phyloP scores from a whole-genome alignment of 164 flowering plant species.

The Pachysandra terminalis region DNA sequence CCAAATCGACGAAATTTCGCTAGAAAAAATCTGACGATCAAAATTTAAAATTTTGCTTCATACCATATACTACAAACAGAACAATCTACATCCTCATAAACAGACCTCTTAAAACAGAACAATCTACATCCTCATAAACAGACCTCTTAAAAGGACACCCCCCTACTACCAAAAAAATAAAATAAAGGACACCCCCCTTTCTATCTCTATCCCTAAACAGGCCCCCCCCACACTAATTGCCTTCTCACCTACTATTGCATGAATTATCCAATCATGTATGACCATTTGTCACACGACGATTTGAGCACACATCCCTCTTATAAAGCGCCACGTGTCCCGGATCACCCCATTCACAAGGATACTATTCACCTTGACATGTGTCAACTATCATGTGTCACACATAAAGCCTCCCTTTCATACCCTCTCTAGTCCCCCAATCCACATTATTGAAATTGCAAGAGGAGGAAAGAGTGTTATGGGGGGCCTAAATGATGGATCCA shows the following conservation, averaged over 20 bases:
- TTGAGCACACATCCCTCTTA: constrained; percentile 13
- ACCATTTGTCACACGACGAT: constrained; percentile 13
- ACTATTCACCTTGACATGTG: neutral
- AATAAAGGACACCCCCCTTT: constrained; percentile 1
- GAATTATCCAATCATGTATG: neutral
- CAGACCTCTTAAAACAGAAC: constrained; percentile 1
- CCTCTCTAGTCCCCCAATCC: too few species aligned
- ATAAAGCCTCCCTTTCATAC: too few species aligned
- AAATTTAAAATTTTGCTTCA: too few species aligned
- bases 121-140: constrained; percentile 3
- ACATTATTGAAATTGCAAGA: constrained; percentile 17
- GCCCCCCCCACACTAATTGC: constrained; percentile 20
- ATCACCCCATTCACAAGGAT: neutral
- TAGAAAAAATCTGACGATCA: too few species aligned
- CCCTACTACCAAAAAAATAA: too few species aligned
- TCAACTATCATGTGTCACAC: too few species aligned
- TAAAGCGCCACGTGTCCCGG: constrained; percentile 12
- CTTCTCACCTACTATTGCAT: constrained; percentile 9
- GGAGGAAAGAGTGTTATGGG: constrained; percentile 10
- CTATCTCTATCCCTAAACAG: neutral
- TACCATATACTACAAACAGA: constrained; percentile 20
- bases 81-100: constrained; percentile 3
- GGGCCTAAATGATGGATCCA: constrained; percentile 47
- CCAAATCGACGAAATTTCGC: too few species aligned
- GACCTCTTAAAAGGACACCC: neutral